A percentile compares a stretch with the other conserved stretches of the same genome.
These are phyloP conservation scores for Keithomyces neogunnii DNA, from an alignment of 2,329 filamentous ascomycete genomes.

Conservation along the genomic window DNA sequence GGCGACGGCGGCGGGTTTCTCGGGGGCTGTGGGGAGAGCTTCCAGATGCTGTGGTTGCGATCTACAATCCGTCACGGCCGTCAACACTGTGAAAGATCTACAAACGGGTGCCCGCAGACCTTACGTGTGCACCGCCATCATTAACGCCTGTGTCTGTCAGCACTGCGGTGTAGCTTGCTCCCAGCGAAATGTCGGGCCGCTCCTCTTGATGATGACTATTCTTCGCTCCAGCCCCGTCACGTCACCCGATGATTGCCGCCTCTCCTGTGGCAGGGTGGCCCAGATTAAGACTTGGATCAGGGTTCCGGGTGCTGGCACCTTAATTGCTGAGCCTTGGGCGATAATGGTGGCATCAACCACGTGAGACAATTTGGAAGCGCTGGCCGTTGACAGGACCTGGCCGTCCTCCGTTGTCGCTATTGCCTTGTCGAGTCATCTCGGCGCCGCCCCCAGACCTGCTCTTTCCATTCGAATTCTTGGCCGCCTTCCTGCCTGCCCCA, in stretches of 20 bases:
- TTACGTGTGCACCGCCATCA: no score
- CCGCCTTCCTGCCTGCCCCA: neutral
- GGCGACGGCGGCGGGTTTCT: no score
- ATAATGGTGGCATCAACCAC: neutral
- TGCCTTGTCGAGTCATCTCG: constrained; percentile 1
- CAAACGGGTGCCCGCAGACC: no score
- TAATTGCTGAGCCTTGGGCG: neutral
- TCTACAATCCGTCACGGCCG: no score
- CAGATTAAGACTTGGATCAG: neutral
- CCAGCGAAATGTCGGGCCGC: neutral
- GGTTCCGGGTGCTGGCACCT: neutral
- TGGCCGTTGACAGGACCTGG: neutral
- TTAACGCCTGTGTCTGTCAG: no score
- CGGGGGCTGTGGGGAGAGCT: no score
- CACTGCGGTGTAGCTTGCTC: neutral
- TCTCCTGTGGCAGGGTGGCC: neutral
- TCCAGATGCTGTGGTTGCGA: no score
- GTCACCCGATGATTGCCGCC: constrained; percentile 12
- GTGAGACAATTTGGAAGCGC: neutral
- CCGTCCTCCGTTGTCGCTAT: constrained; percentile 4
- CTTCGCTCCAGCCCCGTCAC: neutral
- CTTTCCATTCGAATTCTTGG: neutral
- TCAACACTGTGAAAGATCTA: no score
- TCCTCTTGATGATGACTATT: neutral
- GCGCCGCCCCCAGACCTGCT: neutral